phyloP scores from a whole-genome alignment of 1,284 basidiomycete genomes.

The Neolentinus lepideus region DNA sequence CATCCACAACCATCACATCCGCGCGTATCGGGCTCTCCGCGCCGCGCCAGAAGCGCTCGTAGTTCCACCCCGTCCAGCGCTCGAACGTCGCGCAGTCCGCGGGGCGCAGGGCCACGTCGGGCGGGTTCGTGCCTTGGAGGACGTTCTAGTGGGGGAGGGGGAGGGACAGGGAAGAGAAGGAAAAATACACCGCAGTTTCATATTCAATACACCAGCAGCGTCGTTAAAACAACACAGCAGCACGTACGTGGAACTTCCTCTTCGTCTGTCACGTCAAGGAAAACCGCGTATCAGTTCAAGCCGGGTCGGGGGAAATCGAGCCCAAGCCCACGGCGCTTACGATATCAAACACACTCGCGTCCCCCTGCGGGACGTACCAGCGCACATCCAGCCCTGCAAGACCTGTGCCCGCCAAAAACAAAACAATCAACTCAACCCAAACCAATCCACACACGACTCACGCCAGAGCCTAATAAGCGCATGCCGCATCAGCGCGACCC shows the following conservation, averaged over 20 bases:
- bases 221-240: no score
- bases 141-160: not conserved
- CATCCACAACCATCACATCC: constrained; percentile 4
- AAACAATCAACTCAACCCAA: not conserved
- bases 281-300: not conserved
- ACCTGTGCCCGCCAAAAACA: not conserved
- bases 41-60: constrained; percentile 1
- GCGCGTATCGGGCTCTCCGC: not conserved
- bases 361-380: constrained; percentile 5
- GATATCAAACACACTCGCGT: constrained; percentile 1
- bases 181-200: no score
- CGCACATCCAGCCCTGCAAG: constrained; percentile 4
- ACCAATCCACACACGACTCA: not conserved
- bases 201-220: no score
- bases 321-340: not conserved
- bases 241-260: constrained; percentile 3
- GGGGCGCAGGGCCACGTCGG: not conserved
- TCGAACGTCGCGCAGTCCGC: constrained; percentile 2
- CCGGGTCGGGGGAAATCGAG: not conserved
- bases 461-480: constrained; percentile 4
- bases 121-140: constrained; percentile 2
- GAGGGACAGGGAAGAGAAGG: not conserved
- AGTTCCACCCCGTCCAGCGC: constrained; percentile 5
- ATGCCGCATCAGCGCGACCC: constrained; percentile 5
- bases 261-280: not conserved